These are phyloP conservation scores for Amauroascus verrucosus DNA, from an alignment of 2,329 filamentous ascomycete genomes.

Conservation along the genomic window DNA sequence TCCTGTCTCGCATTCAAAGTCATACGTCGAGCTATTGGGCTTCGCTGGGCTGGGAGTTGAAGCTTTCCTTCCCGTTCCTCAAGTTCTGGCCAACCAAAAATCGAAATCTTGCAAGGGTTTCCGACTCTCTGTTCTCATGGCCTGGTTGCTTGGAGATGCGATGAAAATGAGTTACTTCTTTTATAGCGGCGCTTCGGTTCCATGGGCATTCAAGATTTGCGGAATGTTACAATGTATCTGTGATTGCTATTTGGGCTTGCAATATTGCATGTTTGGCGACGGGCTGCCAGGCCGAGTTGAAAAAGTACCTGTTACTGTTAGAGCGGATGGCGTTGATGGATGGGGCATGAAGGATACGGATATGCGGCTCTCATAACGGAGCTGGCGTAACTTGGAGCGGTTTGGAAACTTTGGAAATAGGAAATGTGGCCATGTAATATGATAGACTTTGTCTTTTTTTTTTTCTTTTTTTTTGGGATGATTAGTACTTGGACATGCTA, in stretches of 20 bases:
- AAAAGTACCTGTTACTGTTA: not conserved
- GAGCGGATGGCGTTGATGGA: constrained; percentile 7
- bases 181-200: constrained; percentile 33
- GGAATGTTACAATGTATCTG: constrained; percentile 42
- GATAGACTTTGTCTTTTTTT: too few species aligned
- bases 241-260: constrained; percentile 39
- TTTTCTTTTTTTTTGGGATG: not conserved
- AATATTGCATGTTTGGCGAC: constrained; percentile 38
- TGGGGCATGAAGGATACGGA: constrained; percentile 17
- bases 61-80: constrained; percentile 39
- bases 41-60: constrained; percentile 40
- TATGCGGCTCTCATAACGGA: constrained; percentile 9
- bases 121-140: constrained; percentile 38
- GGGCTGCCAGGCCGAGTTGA: constrained; percentile 1
- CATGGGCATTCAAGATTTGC: constrained; percentile 41
- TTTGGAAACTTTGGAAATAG: not conserved
- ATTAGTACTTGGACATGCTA: not conserved
- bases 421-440: constrained; percentile 3
- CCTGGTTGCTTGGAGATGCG: constrained; percentile 41
- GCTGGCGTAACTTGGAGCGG: not conserved
- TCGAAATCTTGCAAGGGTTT: constrained; percentile 42
- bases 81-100: constrained; percentile 40
- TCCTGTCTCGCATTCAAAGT: constrained; percentile 33
- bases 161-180: constrained; percentile 46
- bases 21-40: constrained; percentile 38